Evolutionary conservation across 305 asterid genomes (phyloP).

Genomic region (Lippia alba): DNA sequence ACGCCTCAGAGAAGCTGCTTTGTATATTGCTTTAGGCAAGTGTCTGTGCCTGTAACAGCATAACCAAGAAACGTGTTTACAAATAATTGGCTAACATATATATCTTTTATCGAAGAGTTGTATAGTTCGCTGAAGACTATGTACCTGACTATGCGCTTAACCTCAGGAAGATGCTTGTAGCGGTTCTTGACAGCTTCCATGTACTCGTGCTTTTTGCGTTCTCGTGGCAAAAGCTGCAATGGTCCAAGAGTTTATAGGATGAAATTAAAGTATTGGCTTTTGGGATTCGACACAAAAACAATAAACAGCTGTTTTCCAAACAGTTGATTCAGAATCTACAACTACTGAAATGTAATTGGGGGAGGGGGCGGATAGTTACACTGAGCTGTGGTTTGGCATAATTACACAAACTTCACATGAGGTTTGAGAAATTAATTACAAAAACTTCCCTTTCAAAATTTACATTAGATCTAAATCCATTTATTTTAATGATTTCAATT

Average conservation of each 20-base stretch:
- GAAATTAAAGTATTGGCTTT: neutral
- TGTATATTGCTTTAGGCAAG: slow-evolving; percentile 83
- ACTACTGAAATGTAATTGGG: no score
- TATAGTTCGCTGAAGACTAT: slow-evolving; percentile 17
- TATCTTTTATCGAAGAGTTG: neutral
- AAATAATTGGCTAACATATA: neutral
- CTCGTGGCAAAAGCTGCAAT: slow-evolving; percentile 88
- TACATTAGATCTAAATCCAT: no score
- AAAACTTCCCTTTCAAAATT: no score
- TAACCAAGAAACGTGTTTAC: neutral
- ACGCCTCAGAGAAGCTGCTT: slow-evolving; percentile 71
- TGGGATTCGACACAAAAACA: neutral
- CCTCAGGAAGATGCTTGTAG: slow-evolving; percentile 89
- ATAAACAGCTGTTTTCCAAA: neutral
- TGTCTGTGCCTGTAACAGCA: slow-evolving; percentile 78
- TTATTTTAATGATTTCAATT: no score
- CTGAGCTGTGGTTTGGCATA: no score
- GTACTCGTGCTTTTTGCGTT: slow-evolving; percentile 86
- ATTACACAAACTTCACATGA: no score
- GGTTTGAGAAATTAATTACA: no score
- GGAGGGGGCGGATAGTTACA: no score
- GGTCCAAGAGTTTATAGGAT: slow-evolving; percentile 4
- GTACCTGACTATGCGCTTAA: slow-evolving; percentile 93
- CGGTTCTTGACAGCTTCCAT: slow-evolving; percentile 86
- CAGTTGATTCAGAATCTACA: no score